phyloP scores from a whole-genome alignment of 164 flowering plant species.

The Umbilicus rupestris region DNA sequence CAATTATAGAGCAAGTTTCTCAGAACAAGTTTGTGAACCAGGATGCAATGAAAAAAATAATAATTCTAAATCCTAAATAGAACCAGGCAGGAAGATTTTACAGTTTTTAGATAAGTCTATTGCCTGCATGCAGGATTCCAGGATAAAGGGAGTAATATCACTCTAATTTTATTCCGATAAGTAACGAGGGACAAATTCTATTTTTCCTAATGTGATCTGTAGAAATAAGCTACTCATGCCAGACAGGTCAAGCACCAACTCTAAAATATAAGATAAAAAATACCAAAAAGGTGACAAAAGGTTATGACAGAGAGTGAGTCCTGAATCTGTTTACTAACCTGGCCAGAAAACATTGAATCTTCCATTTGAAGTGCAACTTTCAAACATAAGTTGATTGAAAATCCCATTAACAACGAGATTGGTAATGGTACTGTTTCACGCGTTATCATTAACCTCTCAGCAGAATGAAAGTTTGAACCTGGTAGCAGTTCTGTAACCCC shows the following conservation, averaged over 20 bases:
- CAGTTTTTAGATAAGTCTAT: neutral
- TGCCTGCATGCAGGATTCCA: neutral
- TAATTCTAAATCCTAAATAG: neutral
- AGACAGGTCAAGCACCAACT: neutral
- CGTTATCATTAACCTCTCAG: constrained; percentile 71
- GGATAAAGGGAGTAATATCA: neutral
- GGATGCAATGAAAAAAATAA: neutral
- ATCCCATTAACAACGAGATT: constrained; percentile 77
- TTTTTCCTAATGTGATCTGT: neutral
- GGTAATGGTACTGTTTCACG: constrained; percentile 85
- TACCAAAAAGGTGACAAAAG: neutral
- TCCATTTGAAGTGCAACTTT: constrained; percentile 81
- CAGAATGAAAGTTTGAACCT: constrained; percentile 59
- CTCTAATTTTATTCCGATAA: neutral
- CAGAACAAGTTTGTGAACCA: neutral
- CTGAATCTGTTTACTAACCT: constrained; percentile 35
- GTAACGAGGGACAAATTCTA: neutral
- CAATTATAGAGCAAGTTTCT: neutral
- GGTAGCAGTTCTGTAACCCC: constrained; percentile 63
- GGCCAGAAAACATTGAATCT: constrained; percentile 71
- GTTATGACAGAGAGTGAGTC: neutral
- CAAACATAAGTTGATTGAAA: constrained; percentile 69
- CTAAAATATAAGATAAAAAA: neutral
- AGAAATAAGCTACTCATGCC: neutral
- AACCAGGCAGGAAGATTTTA: neutral